Evolutionary conservation across 805 yeast genomes (phyloP).

Genomic region (Lipomyces orientalis): DNA sequence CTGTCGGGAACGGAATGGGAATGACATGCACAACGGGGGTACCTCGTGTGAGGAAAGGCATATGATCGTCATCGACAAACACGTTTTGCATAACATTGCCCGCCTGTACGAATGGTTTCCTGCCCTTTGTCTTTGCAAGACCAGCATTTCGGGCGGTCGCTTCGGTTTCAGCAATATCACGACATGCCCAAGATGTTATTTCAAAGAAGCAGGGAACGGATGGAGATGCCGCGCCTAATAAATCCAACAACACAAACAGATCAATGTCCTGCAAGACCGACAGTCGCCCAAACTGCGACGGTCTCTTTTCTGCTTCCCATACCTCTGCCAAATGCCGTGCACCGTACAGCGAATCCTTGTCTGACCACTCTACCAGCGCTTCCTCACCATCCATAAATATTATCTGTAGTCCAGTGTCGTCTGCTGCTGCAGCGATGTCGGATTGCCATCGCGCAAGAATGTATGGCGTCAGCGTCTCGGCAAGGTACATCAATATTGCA

Average conservation of each 20-base stretch:
- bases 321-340: slow-evolving; percentile 55
- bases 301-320: slow-evolving; percentile 44
- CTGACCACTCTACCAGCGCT: slow-evolving; percentile 60
- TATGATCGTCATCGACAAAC: slow-evolving; percentile 57
- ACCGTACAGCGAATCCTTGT: slow-evolving; percentile 61
- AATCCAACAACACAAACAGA: slow-evolving; percentile 56
- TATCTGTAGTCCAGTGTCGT: slow-evolving; percentile 51
- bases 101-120: slow-evolving; percentile 15
- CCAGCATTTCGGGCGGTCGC: slow-evolving; percentile 36
- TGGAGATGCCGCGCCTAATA: slow-evolving; percentile 53
- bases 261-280: slow-evolving; percentile 48
- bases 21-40: slow-evolving; percentile 59
- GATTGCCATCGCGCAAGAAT: slow-evolving; percentile 38
- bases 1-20: slow-evolving; percentile 57
- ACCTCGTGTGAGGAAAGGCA: slow-evolving; percentile 56
- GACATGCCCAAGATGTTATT: slow-evolving; percentile 49
- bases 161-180: slow-evolving; percentile 49
- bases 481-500: slow-evolving; percentile 55
- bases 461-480: slow-evolving; percentile 44
- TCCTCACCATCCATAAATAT: slow-evolving; percentile 69
- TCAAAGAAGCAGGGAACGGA: slow-evolving; percentile 53
- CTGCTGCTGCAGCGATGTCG: neutral
- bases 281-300: slow-evolving; percentile 29
- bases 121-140: slow-evolving; percentile 16
- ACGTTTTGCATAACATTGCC: slow-evolving; percentile 19